Percentiles rank a stretch among this genome's conserved stretches.
Conservation (phyloP, 2,329 filamentous ascomycete genomes). For the Biscogniauxia mediterranea region DNA sequence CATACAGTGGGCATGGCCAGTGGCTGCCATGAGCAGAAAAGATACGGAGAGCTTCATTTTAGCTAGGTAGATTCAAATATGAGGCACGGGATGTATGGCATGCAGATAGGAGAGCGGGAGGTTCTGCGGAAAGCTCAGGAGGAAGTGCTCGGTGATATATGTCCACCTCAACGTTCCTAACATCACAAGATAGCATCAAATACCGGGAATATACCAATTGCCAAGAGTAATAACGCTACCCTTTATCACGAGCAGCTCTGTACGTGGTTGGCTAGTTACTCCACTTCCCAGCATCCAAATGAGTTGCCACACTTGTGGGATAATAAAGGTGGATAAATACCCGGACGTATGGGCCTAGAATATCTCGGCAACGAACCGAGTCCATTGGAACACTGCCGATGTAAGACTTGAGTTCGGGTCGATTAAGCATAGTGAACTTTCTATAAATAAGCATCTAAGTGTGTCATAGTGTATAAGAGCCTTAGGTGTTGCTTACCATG, state of each 20-base stretch:
- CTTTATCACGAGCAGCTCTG: neutral
- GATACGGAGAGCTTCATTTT: slow-evolving; percentile 1
- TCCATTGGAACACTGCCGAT: neutral
- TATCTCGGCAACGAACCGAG: neutral
- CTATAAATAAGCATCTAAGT: neutral
- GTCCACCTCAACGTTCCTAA: neutral
- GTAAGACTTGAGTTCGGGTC: no score
- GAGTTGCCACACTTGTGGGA: neutral
- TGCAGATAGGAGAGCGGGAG: no score
- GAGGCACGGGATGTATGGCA: no score
- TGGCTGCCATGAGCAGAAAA: slow-evolving; percentile 15
- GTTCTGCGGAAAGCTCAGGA: neutral
- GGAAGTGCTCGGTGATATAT: neutral
- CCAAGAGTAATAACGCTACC: neutral
- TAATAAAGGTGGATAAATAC: neutral
- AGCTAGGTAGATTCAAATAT: neutral
- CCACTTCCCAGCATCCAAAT: neutral
- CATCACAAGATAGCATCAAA: neutral
- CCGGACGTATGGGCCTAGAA: neutral
- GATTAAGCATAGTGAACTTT: neutral
- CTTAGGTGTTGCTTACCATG: neutral
- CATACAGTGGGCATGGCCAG: slow-evolving; percentile 17
- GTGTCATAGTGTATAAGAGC: neutral
- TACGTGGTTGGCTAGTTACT: neutral
- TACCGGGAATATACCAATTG: neutral